Percentiles rank a stretch among this genome's conserved stretches.
Evolutionary conservation across 257 asterid species (phyloP).

Genomic region (Coffea eugenioides): DNA sequence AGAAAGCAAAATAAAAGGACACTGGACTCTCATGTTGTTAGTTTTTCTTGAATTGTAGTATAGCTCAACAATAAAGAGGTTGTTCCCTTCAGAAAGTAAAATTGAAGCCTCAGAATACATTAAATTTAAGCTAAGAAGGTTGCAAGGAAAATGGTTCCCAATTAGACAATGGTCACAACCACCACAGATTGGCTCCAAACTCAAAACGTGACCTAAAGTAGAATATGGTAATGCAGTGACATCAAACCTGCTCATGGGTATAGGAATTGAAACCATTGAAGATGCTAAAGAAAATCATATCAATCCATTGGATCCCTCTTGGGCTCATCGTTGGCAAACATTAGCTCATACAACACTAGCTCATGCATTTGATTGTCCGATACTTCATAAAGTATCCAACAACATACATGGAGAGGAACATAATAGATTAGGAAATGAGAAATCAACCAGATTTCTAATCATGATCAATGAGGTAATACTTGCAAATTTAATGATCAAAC

Average conservation of each 20-base stretch:
- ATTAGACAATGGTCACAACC: not conserved
- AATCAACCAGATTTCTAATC: not conserved
- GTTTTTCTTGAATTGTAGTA: no score
- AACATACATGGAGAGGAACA: conserved; percentile 50
- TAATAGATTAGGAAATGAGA: not conserved
- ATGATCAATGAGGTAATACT: not conserved
- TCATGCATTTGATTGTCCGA: conserved; percentile 52
- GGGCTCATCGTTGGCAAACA: conserved; percentile 95
- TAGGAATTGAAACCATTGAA: not conserved
- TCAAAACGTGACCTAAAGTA: not conserved
- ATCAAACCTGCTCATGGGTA: not conserved
- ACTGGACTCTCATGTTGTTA: no score
- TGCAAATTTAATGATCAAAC: no score
- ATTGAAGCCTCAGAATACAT: not conserved
- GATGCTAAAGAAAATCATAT: conserved; percentile 36
- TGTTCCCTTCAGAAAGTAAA: not conserved
- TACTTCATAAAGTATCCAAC: conserved; percentile 78
- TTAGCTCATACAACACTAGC: conserved; percentile 74
- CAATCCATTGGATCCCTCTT: conserved; percentile 97
- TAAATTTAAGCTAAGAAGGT: not conserved
- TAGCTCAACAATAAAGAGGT: not conserved
- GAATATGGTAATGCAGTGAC: not conserved
- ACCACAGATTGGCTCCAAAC: not conserved
- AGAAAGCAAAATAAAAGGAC: not conserved
- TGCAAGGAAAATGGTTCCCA: not conserved